Base-by-base conservation (phyloP, 768 basidiomycete genomes). In the Agaricus blazei region DNA sequence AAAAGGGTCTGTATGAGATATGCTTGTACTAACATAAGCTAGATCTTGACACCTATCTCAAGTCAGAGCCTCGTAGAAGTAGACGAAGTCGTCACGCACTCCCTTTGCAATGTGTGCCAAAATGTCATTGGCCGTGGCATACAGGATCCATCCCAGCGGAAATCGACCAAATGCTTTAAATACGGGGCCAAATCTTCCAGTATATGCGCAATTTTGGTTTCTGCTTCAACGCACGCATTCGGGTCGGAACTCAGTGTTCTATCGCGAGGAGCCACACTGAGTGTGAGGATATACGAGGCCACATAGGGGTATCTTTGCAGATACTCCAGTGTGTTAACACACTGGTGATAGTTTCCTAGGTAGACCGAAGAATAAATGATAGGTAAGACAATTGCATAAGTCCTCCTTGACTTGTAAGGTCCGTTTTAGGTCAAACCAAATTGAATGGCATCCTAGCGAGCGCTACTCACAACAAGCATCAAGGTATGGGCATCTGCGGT, bases 321-420 rank as follows among this genome's bases (percentile, higher is more conserved):
- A 34, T 45, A 45, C 23, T 28, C 42, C 34, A 52, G 34, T 8
- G 51, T 52, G 29, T 52, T 31, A 31, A 44, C 8, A 24, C 51
- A 52, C 31, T 52, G 51, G 11, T 43, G 51, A 23, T 12, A 31
- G 36, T 36, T 44, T 44, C 51, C 43, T 34, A 52, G 42, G 43
- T 36, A 19, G n/a, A 52, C 51, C 9, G 51, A 52, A n/a, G 51
- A 52, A 28, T 52, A 52, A 12, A 52, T 31, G 15, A 52, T 44
- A 12, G 51, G 51, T 14, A 52, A 9, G n/a, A 52, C 9, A 24
- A 45, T 12, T 2, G 29, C 42, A 29, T 34, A n/a, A 7, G 51
- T 52, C 36, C 24, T 28, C 23, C 26, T 52, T 11, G 28, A 52
- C 51, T 52, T 44, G 38, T 5, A 2, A 36, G 7, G 15, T 44